Evolutionary conservation across 441 rosid genomes (phyloP).

Genomic region (Jatropha podagrica): DNA sequence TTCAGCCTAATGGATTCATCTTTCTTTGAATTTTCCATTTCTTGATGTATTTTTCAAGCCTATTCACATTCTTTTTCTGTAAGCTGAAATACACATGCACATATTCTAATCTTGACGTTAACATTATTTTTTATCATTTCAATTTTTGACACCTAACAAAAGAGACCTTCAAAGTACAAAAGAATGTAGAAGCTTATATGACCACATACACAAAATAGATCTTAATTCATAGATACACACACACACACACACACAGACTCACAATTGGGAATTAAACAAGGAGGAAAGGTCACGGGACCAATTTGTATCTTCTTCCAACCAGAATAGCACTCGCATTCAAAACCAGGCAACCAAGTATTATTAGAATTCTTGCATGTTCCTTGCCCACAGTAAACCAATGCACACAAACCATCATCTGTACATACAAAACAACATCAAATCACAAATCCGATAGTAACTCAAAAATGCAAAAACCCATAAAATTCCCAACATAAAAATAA

Average conservation of each 20-base stretch:
- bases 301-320: slow-evolving; percentile 48
- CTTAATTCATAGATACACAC: not conserved
- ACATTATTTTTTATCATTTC: not conserved
- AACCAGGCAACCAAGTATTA: slow-evolving; percentile 1
- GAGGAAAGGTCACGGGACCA: slow-evolving; percentile 29
- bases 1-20: not conserved
- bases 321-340: slow-evolving; percentile 43
- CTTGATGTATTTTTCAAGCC: not conserved
- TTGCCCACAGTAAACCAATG: slow-evolving; percentile 31
- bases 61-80: not conserved
- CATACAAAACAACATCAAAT: not conserved
- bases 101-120: not conserved
- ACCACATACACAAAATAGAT: not conserved
- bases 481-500: not conserved
- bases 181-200: not conserved
- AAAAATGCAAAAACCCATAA: not conserved
- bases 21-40: not conserved
- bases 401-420: slow-evolving; percentile 19
- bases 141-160: not conserved
- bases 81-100: not conserved
- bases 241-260: slow-evolving; percentile 10
- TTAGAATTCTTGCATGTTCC: slow-evolving; percentile 37
- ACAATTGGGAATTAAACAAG: slow-evolving; percentile 53
- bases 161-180: not conserved
- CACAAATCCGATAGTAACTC: not conserved